Percentiles rank a stretch among this genome's conserved stretches.
Evolutionary conservation across 352 stramenopile genomes (phyloP).

Genomic region (Phytophthora ohioensis): DNA sequence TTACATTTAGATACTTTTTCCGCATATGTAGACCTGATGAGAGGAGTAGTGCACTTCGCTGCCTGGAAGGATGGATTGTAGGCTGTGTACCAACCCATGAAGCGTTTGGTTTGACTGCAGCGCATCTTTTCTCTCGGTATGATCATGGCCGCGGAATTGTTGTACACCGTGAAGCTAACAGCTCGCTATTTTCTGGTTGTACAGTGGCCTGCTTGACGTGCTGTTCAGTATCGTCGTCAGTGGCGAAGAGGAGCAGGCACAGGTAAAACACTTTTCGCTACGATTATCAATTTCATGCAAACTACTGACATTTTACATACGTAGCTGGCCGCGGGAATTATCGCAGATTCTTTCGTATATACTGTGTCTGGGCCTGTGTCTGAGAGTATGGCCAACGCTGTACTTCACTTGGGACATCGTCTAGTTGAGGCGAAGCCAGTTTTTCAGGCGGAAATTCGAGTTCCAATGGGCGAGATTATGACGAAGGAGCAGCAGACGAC

Average conservation of each 20-base stretch:
- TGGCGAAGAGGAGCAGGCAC: conserved; percentile 49
- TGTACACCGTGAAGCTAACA: conserved; percentile 4
- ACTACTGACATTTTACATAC: conserved; percentile 12
- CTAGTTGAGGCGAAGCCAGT: conserved; percentile 38
- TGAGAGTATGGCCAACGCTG: conserved; percentile 36
- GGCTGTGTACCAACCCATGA: conserved; percentile 59
- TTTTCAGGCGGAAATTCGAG: conserved; percentile 24
- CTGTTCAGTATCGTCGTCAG: conserved; percentile 47
- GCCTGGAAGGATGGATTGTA: conserved; percentile 72
- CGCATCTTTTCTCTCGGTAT: conserved; percentile 50
- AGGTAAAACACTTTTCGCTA: conserved; percentile 36
- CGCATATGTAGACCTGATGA: conserved; percentile 42
- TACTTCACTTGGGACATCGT: conserved; percentile 38
- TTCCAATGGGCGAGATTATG: conserved; percentile 8
- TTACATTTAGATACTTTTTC: neutral
- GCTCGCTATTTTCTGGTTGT: conserved; percentile 1
- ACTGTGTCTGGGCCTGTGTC: conserved; percentile 26
- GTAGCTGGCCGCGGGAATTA: conserved; percentile 68
- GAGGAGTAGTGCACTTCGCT: conserved; percentile 55
- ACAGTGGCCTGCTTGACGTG: conserved; percentile 51
- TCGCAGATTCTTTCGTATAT: conserved; percentile 66
- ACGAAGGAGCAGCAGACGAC: conserved; percentile 36
- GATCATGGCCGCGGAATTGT: neutral
- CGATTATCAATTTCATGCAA: neutral
- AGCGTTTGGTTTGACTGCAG: conserved; percentile 57